phyloP scores from a whole-genome alignment of 495 filamentous ascomycete species.

The Penicillium waksmanii region DNA sequence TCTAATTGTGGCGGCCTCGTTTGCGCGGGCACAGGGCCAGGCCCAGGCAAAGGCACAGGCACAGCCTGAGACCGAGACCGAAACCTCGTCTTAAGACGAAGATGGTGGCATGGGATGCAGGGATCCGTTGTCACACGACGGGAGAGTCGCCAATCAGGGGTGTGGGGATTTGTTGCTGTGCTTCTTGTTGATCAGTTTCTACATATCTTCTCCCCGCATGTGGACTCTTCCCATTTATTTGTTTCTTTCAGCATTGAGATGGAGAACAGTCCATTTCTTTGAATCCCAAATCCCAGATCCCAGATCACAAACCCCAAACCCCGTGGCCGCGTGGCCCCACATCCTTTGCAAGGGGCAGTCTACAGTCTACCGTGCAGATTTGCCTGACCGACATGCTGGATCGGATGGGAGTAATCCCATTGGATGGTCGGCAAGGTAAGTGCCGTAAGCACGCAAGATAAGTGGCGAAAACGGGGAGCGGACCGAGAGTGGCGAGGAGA shows the following conservation, averaged over 20 bases:
- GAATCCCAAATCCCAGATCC: too few relatives aligned
- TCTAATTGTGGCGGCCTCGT: slow-evolving; percentile 92
- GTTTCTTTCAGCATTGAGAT: background rate
- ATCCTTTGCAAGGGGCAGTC: background rate
- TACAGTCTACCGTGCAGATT: background rate
- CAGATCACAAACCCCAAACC: too few relatives aligned
- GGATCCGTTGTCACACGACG: slow-evolving; percentile 17
- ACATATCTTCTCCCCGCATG: background rate
- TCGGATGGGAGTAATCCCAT: background rate
- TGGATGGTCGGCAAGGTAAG: slow-evolving; percentile 1
- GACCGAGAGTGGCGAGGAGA: slow-evolving; percentile 9
- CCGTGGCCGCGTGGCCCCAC: background rate
- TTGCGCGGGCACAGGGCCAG: slow-evolving; percentile 55
- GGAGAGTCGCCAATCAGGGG: slow-evolving; percentile 8
- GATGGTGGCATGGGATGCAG: slow-evolving; percentile 20
- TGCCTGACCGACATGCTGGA: slow-evolving; percentile 4
- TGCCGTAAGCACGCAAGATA: slow-evolving; percentile 2
- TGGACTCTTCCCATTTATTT: too few relatives aligned
- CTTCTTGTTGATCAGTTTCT: background rate
- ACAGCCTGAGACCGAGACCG: background rate
- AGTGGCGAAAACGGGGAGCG: slow-evolving; percentile 3
- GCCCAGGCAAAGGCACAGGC: slow-evolving; percentile 11
- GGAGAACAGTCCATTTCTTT: too few relatives aligned
- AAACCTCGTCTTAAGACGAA: slow-evolving; percentile 8
- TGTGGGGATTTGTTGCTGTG: background rate